phyloP scores from a whole-genome alignment of 1,284 basidiomycete genomes.

The Trichosporon coremiiforme region DNA sequence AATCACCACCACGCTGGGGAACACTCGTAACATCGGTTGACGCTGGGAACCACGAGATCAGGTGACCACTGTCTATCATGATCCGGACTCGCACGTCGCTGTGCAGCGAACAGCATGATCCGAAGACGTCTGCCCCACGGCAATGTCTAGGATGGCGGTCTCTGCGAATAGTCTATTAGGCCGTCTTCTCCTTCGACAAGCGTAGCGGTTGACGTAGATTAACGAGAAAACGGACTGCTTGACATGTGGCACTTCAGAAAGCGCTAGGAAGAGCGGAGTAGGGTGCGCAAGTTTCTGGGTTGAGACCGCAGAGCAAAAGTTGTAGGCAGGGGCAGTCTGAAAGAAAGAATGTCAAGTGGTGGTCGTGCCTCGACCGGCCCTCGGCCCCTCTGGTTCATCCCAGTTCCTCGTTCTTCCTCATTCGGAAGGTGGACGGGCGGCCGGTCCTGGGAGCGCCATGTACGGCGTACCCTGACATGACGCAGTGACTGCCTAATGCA shows the following conservation, averaged over 20 bases:
- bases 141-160: neutral
- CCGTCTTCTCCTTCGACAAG: no score
- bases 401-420: conserved; percentile 8
- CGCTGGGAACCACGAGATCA: neutral
- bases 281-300: no score
- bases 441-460: neutral
- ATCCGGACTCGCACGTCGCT: neutral
- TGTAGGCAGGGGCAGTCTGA: neutral
- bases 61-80: neutral
- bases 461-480: neutral
- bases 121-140: no score
- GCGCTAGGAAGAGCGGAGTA: no score
- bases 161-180: no score
- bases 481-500: neutral
- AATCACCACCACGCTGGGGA: neutral
- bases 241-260: no score
- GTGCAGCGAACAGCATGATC: neutral
- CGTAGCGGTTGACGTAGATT: no score
- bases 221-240: no score
- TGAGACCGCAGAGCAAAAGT: no score
- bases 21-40: neutral
- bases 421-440: neutral
- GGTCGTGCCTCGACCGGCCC: neutral
- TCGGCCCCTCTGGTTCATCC: neutral
- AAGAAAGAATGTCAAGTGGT: neutral